Conservation (phyloP, 495 filamentous ascomycete species). For the Aspergillus cavernicola region DNA sequence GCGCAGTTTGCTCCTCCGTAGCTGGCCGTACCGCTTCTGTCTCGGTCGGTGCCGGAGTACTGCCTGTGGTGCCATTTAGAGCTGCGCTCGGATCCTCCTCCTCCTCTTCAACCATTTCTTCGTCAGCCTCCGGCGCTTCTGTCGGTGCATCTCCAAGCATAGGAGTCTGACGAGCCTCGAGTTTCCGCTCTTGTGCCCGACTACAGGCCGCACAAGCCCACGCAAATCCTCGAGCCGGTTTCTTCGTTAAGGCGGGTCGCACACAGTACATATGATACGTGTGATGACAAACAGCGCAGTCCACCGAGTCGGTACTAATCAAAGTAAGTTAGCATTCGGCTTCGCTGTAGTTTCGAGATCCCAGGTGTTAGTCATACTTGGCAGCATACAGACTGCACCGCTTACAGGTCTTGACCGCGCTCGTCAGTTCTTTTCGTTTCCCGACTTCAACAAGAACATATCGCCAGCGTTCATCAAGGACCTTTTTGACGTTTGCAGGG, state of each 20-base stretch:
- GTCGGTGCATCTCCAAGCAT: constrained; percentile 47
- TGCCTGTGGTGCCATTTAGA: constrained; percentile 50
- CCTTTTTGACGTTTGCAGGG: constrained; percentile 86
- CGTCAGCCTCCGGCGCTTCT: constrained; percentile 68
- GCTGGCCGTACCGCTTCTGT: constrained; percentile 59
- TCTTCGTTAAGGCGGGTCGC: constrained; percentile 85
- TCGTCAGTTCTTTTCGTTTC: constrained; percentile 90
- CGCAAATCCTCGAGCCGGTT: constrained; percentile 94
- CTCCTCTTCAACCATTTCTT: constrained; percentile 75
- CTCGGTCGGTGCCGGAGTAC: constrained; percentile 54
- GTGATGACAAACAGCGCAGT: constrained; percentile 89
- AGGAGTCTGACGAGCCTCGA: constrained; percentile 88
- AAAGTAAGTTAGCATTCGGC: constrained; percentile 3
- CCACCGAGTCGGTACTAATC: constrained; percentile 82
- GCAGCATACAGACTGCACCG: constrained; percentile 85
- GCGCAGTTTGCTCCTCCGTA: constrained; percentile 85
- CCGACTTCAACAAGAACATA: constrained; percentile 90
- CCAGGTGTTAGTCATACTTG: constrained; percentile 50
- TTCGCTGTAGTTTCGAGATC: neutral
- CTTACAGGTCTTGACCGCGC: constrained; percentile 95
- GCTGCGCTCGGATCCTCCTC: constrained; percentile 57
- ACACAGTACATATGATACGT: constrained; percentile 99
- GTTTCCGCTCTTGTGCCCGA: constrained; percentile 84
- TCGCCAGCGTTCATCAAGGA: constrained; percentile 92
- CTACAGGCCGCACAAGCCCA: constrained; percentile 98